Conservation (phyloP, 176 grass and related monocot genomes). For the Zea luxurians region DNA sequence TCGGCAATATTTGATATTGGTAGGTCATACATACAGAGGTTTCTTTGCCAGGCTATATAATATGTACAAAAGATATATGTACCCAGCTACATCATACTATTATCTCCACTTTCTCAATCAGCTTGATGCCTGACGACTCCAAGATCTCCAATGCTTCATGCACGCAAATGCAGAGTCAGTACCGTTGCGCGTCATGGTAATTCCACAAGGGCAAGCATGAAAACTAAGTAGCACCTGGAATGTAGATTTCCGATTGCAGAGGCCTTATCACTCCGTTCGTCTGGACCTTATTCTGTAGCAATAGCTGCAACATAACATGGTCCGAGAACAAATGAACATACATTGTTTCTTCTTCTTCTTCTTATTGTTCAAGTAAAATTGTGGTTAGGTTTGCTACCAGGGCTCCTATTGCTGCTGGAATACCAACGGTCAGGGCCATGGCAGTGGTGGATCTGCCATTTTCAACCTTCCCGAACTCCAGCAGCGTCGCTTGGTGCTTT, state of each 20-base stretch:
- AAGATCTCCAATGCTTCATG: slow-evolving; percentile 85
- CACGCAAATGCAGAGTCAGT: slow-evolving; percentile 6
- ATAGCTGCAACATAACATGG: slow-evolving; percentile 54
- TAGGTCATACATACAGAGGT: neutral
- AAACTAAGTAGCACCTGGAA: slow-evolving; percentile 51
- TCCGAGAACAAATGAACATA: slow-evolving; percentile 2
- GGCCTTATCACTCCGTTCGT: slow-evolving; percentile 80
- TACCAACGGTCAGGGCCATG: slow-evolving; percentile 91
- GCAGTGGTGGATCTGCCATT: slow-evolving; percentile 65
- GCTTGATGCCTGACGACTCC: slow-evolving; percentile 75
- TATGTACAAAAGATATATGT: neutral
- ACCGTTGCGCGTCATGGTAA: neutral
- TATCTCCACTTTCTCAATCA: slow-evolving; percentile 67
- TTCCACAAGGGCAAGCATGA: neutral
- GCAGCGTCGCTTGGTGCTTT: slow-evolving; percentile 76
- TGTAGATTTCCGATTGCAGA: slow-evolving; percentile 73
- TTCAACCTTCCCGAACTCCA: slow-evolving; percentile 78
- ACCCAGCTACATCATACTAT: neutral
- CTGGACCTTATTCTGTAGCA: slow-evolving; percentile 80
- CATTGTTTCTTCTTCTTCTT: neutral
- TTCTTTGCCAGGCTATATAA: neutral
- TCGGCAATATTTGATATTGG: neutral
- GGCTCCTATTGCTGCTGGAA: slow-evolving; percentile 76
- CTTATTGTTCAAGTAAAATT: slow-evolving; percentile 13
- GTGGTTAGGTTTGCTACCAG: slow-evolving; percentile 54